phyloP scores from a whole-genome alignment of 129 eudicot genomes.

The Flaveria linearis region DNA sequence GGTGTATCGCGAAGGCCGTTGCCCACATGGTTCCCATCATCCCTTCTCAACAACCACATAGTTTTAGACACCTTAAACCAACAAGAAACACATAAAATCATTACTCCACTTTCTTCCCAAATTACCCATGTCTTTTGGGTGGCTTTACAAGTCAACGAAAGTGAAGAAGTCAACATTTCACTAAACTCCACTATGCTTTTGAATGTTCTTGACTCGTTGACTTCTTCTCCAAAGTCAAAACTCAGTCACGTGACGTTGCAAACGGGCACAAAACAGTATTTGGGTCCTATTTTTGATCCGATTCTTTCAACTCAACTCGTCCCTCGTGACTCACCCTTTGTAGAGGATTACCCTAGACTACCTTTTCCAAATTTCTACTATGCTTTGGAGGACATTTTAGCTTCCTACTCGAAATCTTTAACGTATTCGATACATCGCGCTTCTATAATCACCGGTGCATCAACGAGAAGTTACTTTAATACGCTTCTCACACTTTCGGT shows the following conservation, averaged over 20 bases:
- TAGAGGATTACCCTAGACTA: background rate
- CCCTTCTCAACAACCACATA: background rate
- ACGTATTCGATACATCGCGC: background rate
- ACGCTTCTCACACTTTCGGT: background rate
- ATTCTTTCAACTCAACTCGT: background rate
- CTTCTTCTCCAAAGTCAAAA: background rate
- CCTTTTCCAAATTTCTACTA: background rate
- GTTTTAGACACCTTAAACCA: background rate
- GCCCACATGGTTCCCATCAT: background rate
- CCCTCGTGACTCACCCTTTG: background rate
- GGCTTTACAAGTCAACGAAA: background rate
- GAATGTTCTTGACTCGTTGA: background rate
- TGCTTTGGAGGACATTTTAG: background rate
- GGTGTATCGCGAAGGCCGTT: background rate
- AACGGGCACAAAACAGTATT: constrained; percentile 9
- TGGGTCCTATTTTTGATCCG: constrained; percentile 5
- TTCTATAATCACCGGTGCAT: constrained; percentile 7
- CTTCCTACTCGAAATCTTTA: background rate
- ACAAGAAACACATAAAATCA: background rate
- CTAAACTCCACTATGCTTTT: constrained; percentile 7
- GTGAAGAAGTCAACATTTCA: constrained; percentile 9
- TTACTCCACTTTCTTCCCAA: background rate
- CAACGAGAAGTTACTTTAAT: constrained; percentile 1
- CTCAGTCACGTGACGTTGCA: background rate
- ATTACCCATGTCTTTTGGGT: constrained; percentile 14